Evolutionary conservation across 2,329 filamentous ascomycete genomes (phyloP), one percentile per base, ranked within the genome.

Genomic region (Raffaelea albimanens): DNA sequence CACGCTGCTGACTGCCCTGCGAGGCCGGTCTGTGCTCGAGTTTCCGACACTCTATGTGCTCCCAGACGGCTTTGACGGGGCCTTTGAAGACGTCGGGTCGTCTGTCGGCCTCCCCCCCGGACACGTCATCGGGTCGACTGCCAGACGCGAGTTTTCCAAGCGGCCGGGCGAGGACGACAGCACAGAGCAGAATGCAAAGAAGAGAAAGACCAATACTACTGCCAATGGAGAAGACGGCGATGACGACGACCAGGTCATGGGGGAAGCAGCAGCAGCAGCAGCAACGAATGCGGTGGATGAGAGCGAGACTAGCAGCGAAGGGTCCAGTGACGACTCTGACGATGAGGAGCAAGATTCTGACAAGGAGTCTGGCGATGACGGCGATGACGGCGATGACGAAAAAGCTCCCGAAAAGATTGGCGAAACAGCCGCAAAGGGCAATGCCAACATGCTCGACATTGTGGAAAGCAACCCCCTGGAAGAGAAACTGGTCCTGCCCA

Each of bases 21-120:
- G 62, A n/a, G 70, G 72, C 9, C 74, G 73, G 29, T 73, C 71
- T 0, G 70, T 90, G 0, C 65, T 87, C 7, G 85, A 89, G 57
- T 89, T 82, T 51, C 85, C 85, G 1, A 87, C 83, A 0, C 70
- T 89, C 13, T 80, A 83, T 57, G 72, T 76, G 5, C 65, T 85
- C 8, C 62, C 70, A 20, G 38, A 34, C 16, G 36, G 4, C n/a
- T n/a, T n/a, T n/a, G n/a, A n/a, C n/a, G n/a, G n/a, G n/a, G n/a
- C n/a, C n/a, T n/a, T n/a, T n/a, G n/a, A n/a, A n/a, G n/a, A n/a
- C n/a, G n/a, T n/a, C n/a, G n/a, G n/a, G n/a, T n/a, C n/a, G n/a
- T n/a, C n/a, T n/a, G 11, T 3, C 8, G 8, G 10, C 0, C 48
- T 62, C n/a, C 60, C 61, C 1, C 36, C 51, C 2, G 58, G 57